These are phyloP conservation scores for Trapa incisa DNA, from an alignment of 345 rosid species.

Conservation along the genomic window DNA sequence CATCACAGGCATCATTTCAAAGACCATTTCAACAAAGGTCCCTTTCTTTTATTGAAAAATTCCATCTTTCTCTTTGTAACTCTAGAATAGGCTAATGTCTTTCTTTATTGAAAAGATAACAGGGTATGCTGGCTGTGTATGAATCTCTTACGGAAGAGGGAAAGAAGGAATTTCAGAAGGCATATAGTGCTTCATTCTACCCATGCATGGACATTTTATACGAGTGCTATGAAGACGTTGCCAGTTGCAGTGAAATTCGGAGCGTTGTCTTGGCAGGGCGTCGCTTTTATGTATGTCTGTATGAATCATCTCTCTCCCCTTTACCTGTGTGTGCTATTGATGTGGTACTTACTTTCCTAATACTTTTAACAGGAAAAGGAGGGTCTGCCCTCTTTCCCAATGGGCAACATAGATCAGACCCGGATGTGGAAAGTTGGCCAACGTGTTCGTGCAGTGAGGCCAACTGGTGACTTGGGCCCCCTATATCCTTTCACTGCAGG, in stretches of 20 bases:
- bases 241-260: conserved; percentile 66
- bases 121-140: conserved; percentile 92
- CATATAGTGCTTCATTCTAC: conserved; percentile 64
- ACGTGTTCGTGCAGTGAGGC: conserved; percentile 4
- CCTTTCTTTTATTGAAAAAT: background rate
- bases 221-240: conserved; percentile 89
- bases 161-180: conserved; percentile 57
- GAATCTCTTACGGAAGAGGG: conserved; percentile 64
- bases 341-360: background rate
- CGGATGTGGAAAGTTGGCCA: conserved; percentile 24
- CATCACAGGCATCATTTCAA: conserved; percentile 68
- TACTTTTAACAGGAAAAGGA: conserved; percentile 53
- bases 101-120: background rate
- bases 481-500: conserved; percentile 8
- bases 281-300: conserved; percentile 52
- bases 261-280: conserved; percentile 92
- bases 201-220: conserved; percentile 86
- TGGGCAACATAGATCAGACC: conserved; percentile 92
- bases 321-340: background rate
- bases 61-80: background rate
- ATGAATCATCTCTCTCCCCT: background rate
- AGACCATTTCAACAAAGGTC: conserved; percentile 75
- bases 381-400: conserved; percentile 84
- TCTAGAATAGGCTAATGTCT: background rate
- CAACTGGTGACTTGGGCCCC: conserved; percentile 8